Conservation (phyloP, 2,329 filamentous ascomycete species). For the Cercospora nicotianae region DNA sequence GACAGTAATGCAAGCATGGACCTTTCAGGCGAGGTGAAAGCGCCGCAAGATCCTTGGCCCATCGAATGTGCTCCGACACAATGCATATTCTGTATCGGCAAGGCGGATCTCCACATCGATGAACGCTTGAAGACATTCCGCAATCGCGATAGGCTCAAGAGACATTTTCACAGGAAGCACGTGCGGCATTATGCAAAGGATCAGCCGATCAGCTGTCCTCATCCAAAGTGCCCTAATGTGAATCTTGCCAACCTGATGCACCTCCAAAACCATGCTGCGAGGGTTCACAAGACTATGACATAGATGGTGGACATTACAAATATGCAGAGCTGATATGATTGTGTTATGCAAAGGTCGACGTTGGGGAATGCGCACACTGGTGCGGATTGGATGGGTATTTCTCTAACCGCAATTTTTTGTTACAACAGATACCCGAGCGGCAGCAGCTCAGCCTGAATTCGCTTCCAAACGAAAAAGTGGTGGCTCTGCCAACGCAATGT, state of each 20-base stretch:
- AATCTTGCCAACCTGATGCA: slow-evolving; percentile 5
- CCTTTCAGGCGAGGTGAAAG: neutral
- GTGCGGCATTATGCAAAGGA: slow-evolving; percentile 1
- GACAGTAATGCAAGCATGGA: neutral
- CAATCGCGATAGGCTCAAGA: slow-evolving; percentile 9
- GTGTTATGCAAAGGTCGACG: too few relatives aligned
- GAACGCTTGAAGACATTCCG: slow-evolving; percentile 9
- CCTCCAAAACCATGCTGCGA: slow-evolving; percentile 5
- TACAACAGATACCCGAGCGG: too few relatives aligned
- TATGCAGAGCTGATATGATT: too few relatives aligned
- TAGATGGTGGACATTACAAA: neutral
- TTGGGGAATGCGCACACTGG: too few relatives aligned
- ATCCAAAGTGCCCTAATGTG: slow-evolving; percentile 1
- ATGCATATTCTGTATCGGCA: slow-evolving; percentile 14
- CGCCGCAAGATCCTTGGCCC: slow-evolving; percentile 1
- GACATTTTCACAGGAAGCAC: slow-evolving; percentile 14
- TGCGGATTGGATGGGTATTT: too few relatives aligned
- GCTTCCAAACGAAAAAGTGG: too few relatives aligned
- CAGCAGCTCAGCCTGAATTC: too few relatives aligned
- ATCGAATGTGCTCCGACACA: slow-evolving; percentile 6
- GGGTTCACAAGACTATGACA: slow-evolving; percentile 6
- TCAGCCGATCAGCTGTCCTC: slow-evolving; percentile 8
- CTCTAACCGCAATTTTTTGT: too few relatives aligned
- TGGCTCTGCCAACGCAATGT: too few relatives aligned
- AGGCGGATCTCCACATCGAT: neutral